Evolutionary conservation across 768 basidiomycete genomes (phyloP).

Genomic region (Sarcomyxa edulis): DNA sequence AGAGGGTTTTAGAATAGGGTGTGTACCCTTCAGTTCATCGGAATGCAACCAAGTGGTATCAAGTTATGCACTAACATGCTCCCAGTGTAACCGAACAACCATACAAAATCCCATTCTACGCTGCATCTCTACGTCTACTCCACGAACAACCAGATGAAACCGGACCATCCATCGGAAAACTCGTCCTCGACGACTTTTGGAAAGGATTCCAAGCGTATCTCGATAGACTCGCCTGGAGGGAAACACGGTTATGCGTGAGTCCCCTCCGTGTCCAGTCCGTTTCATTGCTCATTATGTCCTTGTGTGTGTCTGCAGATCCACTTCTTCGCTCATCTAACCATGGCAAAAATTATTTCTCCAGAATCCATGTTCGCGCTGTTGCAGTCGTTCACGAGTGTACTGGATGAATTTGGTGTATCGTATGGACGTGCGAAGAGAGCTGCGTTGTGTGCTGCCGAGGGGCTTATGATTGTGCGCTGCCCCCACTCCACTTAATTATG

Average conservation of each 20-base stretch:
- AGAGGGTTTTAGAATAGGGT: slow-evolving; percentile 76
- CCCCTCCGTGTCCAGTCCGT: slow-evolving; percentile 2
- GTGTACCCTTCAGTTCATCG: slow-evolving; percentile 15
- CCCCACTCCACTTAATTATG: slow-evolving; percentile 5
- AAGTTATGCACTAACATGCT: neutral
- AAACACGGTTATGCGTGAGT: slow-evolving; percentile 82
- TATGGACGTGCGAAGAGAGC: slow-evolving; percentile 80
- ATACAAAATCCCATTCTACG: slow-evolving; percentile 89
- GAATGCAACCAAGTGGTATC: neutral
- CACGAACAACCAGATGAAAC: slow-evolving; percentile 39
- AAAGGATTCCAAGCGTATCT: slow-evolving; percentile 86
- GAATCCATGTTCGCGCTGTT: slow-evolving; percentile 79
- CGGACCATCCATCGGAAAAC: slow-evolving; percentile 52
- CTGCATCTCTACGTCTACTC: slow-evolving; percentile 69
- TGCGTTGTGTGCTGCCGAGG: slow-evolving; percentile 77
- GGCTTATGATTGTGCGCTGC: slow-evolving; percentile 62
- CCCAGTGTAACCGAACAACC: slow-evolving; percentile 85
- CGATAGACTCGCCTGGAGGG: slow-evolving; percentile 88
- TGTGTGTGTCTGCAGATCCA: slow-evolving; percentile 56
- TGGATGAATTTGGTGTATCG: slow-evolving; percentile 88
- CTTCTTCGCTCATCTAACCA: slow-evolving; percentile 86
- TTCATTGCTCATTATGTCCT: neutral
- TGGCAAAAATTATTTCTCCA: slow-evolving; percentile 67
- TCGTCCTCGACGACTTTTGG: slow-evolving; percentile 84
- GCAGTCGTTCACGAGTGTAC: slow-evolving; percentile 77